Base-by-base conservation (phyloP, 768 basidiomycete genomes). In the Cystobasidium onofrii region DNA sequence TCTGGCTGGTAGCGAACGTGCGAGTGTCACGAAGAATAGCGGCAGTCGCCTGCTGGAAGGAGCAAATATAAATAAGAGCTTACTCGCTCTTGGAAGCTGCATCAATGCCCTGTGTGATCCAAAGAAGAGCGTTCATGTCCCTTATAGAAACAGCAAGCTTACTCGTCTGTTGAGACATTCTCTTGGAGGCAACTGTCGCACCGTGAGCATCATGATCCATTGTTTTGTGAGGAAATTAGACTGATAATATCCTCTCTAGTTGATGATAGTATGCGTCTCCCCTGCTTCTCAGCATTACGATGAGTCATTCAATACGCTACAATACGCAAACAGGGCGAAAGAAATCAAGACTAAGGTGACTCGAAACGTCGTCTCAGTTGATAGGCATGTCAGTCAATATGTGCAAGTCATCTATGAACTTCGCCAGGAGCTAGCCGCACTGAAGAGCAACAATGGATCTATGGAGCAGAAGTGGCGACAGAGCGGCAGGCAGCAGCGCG, bases 271-370 rank as follows among this genome's bases (percentile, higher is more conserved):
- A 75, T 98, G 96, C 80, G 85, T 99, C 60, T 93, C 93, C 0
- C 96, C 96, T 0, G 92, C 93, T 3, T 93, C 92, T 43, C 86
- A 86, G 43, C 93, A 99, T 82, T 96, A 97, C 80, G 96, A 98
- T 79, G 96, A 99, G 81, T 98, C 96, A 36, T 92, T 96, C 80
- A 99, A 99, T 80, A 98, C 96, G 1, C 88, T 99, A 61, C 84
- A 96, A 75, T 99, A 98, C 81, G 96, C 96, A 27, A 94, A 99
- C 78, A 89, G 94, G 57, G 95, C 96, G 31, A 96, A 96, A 74
- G 92, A 93, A 84, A 97, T 99, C 82, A 94, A 94, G 84, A 98
- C 95, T 20, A 95, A 92, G 81, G 88, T 97, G 74, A 93, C 94
- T 0, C 86, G 92, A 55, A 98, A 99, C 80, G 89, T 95, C 34